A percentile compares a stretch with the other conserved stretches of the same genome.
These are phyloP conservation scores for Phytophthora colocasiae DNA, from an alignment of 352 stramenopile species.

Conservation along the genomic window DNA sequence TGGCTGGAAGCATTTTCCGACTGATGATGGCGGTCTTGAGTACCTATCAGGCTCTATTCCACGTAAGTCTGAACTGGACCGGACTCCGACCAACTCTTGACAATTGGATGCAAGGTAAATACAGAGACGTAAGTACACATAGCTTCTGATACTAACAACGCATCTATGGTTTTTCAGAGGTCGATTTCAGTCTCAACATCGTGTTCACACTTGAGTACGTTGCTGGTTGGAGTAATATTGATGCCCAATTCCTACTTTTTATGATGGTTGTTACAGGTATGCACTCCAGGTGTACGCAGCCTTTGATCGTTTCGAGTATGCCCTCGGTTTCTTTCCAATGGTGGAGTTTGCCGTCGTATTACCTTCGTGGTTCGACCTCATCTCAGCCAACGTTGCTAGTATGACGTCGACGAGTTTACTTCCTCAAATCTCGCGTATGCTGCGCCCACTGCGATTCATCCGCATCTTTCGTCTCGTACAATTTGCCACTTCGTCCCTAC, in stretches of 20 bases:
- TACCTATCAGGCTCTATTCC: constrained; percentile 70
- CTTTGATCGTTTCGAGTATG: constrained; percentile 70
- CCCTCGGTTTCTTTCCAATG: constrained; percentile 53
- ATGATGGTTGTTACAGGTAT: constrained; percentile 39
- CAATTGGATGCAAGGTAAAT: constrained; percentile 59
- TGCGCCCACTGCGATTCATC: constrained; percentile 71
- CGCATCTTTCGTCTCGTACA: constrained; percentile 77
- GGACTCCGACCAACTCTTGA: constrained; percentile 34
- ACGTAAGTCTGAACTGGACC: constrained; percentile 72
- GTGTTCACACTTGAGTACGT: constrained; percentile 78
- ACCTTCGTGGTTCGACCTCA: constrained; percentile 64
- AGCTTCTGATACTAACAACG: neutral
- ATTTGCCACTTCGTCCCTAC: constrained; percentile 76
- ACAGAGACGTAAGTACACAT: neutral
- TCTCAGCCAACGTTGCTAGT: constrained; percentile 21
- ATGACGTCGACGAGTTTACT: constrained; percentile 28
- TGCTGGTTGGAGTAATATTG: neutral
- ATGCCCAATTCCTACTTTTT: neutral
- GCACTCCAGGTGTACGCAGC: constrained; percentile 65
- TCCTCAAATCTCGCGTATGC: constrained; percentile 39
- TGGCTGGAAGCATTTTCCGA: constrained; percentile 50
- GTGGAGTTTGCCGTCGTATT: constrained; percentile 69
- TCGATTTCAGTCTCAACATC: constrained; percentile 68
- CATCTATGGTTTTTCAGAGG: constrained; percentile 32
- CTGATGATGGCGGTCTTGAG: constrained; percentile 59